A percentile compares a stretch with the other conserved stretches of the same genome.
These are phyloP conservation scores for Trichophaea hybrida DNA, from an alignment of 2,329 filamentous ascomycete genomes.

Conservation along the genomic window DNA sequence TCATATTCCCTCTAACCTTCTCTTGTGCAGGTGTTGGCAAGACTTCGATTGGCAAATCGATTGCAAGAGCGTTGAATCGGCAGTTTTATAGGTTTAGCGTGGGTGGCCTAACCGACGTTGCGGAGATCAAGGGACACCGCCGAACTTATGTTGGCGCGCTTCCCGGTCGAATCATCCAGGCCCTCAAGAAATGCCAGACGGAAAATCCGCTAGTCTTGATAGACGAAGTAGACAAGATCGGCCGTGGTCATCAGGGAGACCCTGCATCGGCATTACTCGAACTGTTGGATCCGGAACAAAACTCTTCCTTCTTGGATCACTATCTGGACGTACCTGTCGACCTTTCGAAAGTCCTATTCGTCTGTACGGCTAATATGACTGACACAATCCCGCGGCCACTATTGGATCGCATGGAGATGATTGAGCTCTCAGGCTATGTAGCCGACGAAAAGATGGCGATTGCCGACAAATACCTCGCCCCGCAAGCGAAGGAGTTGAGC, in stretches of 20 bases:
- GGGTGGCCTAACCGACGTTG: constrained; percentile 89
- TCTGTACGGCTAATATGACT: constrained; percentile 97
- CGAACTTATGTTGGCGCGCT: constrained; percentile 92
- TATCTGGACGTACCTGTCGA: constrained; percentile 98
- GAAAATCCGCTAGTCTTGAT: constrained; percentile 95
- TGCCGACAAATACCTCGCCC: constrained; percentile 79
- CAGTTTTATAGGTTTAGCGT: constrained; percentile 99
- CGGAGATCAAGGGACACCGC: constrained; percentile 95
- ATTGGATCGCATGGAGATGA: constrained; percentile 94
- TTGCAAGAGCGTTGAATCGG: constrained; percentile 81
- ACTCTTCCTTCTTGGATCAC: constrained; percentile 91
- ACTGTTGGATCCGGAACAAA: constrained; percentile 90
- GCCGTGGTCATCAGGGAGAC: constrained; percentile 88
- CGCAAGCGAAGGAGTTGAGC: constrained; percentile 84
- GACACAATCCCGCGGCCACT: constrained; percentile 92
- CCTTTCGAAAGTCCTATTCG: constrained; percentile 91
- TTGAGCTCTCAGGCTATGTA: constrained; percentile 89
- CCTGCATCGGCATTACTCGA: constrained; percentile 89
- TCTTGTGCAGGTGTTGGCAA: constrained; percentile 59
- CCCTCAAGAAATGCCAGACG: constrained; percentile 95
- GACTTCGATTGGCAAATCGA: constrained; percentile 97
- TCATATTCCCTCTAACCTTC: not conserved
- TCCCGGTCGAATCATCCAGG: constrained; percentile 92
- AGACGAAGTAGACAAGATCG: constrained; percentile 95
- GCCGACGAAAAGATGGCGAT: constrained; percentile 99